Evolutionary conservation across 2,329 filamentous ascomycete genomes (phyloP).

Genomic region (Fusarium haematococcum): DNA sequence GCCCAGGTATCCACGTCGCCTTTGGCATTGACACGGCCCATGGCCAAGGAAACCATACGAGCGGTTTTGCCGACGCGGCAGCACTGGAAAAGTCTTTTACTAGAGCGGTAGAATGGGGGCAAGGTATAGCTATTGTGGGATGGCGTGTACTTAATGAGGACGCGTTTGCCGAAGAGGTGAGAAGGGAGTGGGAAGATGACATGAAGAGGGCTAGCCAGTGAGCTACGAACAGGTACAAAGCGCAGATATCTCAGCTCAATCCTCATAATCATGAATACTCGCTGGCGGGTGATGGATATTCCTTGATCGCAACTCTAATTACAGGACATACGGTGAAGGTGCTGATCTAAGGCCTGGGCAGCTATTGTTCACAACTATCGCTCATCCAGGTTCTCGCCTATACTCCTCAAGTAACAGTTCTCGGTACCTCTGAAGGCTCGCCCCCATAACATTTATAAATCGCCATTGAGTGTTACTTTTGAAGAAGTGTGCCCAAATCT

Average conservation of each 20-base stretch:
- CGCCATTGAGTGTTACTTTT: slow-evolving; percentile 61
- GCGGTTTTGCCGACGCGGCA: slow-evolving; percentile 4
- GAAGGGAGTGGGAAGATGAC: not conserved
- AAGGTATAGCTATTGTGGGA: slow-evolving; percentile 15
- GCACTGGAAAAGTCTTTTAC: not conserved
- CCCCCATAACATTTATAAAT: slow-evolving; percentile 59
- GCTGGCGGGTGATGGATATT: not conserved
- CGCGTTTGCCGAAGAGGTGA: not conserved
- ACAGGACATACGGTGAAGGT: not conserved
- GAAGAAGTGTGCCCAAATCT: slow-evolving; percentile 61
- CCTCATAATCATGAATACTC: not conserved
- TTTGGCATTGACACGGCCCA: slow-evolving; percentile 9
- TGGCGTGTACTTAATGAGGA: slow-evolving; percentile 10
- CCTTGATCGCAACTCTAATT: not conserved
- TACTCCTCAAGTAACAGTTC: slow-evolving; percentile 29
- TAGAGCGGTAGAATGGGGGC: not conserved
- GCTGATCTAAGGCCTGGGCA: not conserved
- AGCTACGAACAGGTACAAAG: not conserved
- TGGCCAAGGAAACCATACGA: slow-evolving; percentile 12
- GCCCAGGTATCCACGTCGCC: slow-evolving; percentile 2
- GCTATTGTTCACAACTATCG: not conserved
- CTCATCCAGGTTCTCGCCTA: not conserved
- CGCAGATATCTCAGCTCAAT: not conserved
- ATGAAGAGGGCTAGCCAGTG: not conserved
- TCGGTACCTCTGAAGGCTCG: slow-evolving; percentile 53